Percentiles rank a stretch among this genome's conserved stretches.
Conservation (phyloP, 495 filamentous ascomycete species). For the Elasticomyces elasticus region DNA sequence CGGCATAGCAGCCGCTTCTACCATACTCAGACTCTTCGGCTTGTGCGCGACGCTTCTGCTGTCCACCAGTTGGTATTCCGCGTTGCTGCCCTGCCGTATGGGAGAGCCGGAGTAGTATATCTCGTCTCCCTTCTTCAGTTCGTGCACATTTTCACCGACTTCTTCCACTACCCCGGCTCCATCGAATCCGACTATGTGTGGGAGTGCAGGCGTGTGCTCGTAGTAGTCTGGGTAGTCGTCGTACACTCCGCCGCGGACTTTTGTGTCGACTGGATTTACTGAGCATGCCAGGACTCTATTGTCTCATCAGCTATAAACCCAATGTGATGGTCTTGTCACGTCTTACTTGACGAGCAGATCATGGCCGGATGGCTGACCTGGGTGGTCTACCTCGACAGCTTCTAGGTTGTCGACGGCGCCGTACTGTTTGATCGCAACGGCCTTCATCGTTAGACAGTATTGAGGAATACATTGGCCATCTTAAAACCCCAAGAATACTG, state of each 20-base stretch:
- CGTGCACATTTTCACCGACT: conserved; percentile 15
- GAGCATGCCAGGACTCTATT: conserved; percentile 24
- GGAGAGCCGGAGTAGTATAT: conserved; percentile 31
- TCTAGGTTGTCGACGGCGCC: conserved; percentile 26
- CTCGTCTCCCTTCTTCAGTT: conserved; percentile 27
- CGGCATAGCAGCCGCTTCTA: conserved; percentile 30
- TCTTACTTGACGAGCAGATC: conserved; percentile 27
- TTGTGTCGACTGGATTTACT: conserved; percentile 32
- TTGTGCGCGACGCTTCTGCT: conserved; percentile 21
- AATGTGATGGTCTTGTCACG: background rate
- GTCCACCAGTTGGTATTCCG: conserved; percentile 26
- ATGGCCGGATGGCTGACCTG: conserved; percentile 20
- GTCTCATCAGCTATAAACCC: background rate
- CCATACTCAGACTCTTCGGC: conserved; percentile 25
- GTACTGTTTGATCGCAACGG: conserved; percentile 27
- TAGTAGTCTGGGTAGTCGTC: conserved; percentile 34
- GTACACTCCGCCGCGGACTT: conserved; percentile 29
- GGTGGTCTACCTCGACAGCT: conserved; percentile 21
- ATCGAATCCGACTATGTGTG: conserved; percentile 28
- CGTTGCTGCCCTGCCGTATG: conserved; percentile 26
- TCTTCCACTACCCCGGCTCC: conserved; percentile 20
- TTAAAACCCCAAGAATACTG: too few relatives aligned
- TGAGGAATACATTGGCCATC: too few relatives aligned
- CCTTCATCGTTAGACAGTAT: conserved; percentile 24
- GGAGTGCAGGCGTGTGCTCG: conserved; percentile 17